phyloP scores from a whole-genome alignment of 2,329 filamentous ascomycete genomes.

The Botrytis squamosa region DNA sequence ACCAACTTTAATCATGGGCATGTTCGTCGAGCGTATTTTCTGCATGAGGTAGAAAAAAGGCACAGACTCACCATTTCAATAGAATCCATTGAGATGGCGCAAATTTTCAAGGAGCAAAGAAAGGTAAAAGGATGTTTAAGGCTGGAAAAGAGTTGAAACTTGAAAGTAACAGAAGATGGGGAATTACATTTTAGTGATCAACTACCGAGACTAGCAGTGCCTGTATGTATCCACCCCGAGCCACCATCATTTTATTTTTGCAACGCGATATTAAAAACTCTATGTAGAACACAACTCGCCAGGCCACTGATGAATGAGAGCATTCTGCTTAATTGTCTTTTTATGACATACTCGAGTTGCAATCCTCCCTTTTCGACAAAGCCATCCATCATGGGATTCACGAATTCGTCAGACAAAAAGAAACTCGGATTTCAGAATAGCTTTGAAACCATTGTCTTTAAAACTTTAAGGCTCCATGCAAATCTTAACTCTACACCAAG shows the following conservation, averaged over 20 bases:
- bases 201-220: not conserved
- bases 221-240: not conserved
- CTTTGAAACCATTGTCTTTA: not conserved
- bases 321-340: not conserved
- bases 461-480: not conserved
- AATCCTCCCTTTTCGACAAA: not conserved
- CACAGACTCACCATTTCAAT: not conserved
- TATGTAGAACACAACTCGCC: not conserved
- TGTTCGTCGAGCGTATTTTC: not conserved
- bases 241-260: not conserved
- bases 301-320: not conserved
- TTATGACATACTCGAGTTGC: not conserved
- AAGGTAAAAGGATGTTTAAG: slow-evolving; percentile 6
- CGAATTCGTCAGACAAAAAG: not conserved
- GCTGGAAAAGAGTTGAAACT: not conserved
- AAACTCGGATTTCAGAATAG: not conserved
- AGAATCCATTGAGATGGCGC: not conserved
- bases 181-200: not conserved
- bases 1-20: not conserved
- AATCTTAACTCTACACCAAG: not conserved
- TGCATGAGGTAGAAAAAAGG: not conserved
- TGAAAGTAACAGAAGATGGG: not conserved
- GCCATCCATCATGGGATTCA: not conserved
- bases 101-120: not conserved
- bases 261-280: not conserved